Conservation (phyloP, 345 rosid species). For the Mangifera indica region DNA sequence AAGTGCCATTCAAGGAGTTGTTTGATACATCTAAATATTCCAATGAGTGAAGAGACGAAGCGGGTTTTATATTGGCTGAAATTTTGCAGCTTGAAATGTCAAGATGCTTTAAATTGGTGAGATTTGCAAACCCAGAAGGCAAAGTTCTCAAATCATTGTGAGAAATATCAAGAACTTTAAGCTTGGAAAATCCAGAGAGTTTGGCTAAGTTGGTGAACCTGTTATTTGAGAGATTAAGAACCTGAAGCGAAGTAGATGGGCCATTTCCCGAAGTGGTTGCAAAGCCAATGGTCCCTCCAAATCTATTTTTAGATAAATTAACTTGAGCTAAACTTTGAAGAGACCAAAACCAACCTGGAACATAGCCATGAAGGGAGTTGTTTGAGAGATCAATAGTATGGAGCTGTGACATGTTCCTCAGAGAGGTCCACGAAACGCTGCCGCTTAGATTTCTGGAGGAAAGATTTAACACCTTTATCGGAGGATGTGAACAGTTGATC, state of each 20-base stretch:
- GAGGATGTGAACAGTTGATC: slow-evolving; percentile 52
- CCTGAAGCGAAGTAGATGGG: slow-evolving; percentile 41
- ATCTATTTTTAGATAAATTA: slow-evolving; percentile 49
- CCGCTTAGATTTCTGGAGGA: slow-evolving; percentile 68
- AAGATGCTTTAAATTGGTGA: slow-evolving; percentile 47
- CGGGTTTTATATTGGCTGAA: slow-evolving; percentile 43
- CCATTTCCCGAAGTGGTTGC: slow-evolving; percentile 22
- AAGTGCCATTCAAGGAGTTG: slow-evolving; percentile 62
- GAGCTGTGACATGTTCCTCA: slow-evolving; percentile 52
- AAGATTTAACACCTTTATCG: slow-evolving; percentile 36
- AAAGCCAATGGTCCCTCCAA: slow-evolving; percentile 53
- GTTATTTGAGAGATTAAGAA: slow-evolving; percentile 67
- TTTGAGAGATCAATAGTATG: slow-evolving; percentile 61
- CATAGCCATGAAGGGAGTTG: slow-evolving; percentile 64
- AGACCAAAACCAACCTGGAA: slow-evolving; percentile 79
- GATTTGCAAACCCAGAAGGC: slow-evolving; percentile 52
- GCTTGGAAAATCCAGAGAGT: slow-evolving; percentile 51
- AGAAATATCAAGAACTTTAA: slow-evolving; percentile 63
- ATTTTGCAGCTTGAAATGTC: slow-evolving; percentile 71
- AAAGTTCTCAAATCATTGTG: slow-evolving; percentile 45
- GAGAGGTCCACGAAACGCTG: slow-evolving; percentile 59
- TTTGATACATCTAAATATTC: slow-evolving; percentile 65
- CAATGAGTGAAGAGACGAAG: slow-evolving; percentile 53
- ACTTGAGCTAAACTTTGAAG: slow-evolving; percentile 35
- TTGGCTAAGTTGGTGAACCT: slow-evolving; percentile 64